Percentiles rank a stretch among this genome's conserved stretches.
Conservation (phyloP, 2,329 filamentous ascomycete genomes). For the Cercospora brassicicola region DNA sequence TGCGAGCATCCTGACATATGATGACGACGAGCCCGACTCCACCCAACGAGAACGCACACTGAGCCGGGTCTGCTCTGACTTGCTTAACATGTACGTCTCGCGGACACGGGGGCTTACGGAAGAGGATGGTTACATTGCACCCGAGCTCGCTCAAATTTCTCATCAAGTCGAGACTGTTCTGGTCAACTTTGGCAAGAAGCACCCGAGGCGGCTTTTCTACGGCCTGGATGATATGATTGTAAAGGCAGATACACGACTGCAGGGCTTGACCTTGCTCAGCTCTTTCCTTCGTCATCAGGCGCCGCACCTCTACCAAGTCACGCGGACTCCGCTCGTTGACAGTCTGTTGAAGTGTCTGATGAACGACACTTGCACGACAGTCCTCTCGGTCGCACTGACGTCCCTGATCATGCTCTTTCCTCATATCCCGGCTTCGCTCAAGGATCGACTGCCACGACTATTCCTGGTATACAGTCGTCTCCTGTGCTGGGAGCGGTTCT, state of each 20-base stretch:
- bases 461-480: slow-evolving; percentile 81
- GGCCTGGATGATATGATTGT: slow-evolving; percentile 66
- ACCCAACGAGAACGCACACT: slow-evolving; percentile 55
- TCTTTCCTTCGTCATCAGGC: slow-evolving; percentile 73
- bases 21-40: slow-evolving; percentile 57
- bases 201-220: slow-evolving; percentile 68
- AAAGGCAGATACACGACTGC: slow-evolving; percentile 63
- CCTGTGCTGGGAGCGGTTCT: slow-evolving; percentile 71
- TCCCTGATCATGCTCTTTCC: slow-evolving; percentile 78
- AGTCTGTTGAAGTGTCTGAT: slow-evolving; percentile 73
- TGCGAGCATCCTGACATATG: slow-evolving; percentile 63
- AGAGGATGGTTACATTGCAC: slow-evolving; percentile 40
- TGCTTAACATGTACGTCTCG: slow-evolving; percentile 48
- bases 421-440: slow-evolving; percentile 72
- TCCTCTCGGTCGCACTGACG: slow-evolving; percentile 73
- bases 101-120: slow-evolving; percentile 44
- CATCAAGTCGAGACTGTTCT: slow-evolving; percentile 56
- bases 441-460: slow-evolving; percentile 66
- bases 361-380: slow-evolving; percentile 73
- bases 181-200: slow-evolving; percentile 62
- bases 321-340: slow-evolving; percentile 70
- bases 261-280: slow-evolving; percentile 66
- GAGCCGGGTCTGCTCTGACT: slow-evolving; percentile 59
- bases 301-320: slow-evolving; percentile 73
- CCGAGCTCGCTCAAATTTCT: slow-evolving; percentile 50